Conservation (phyloP, 805 yeast genomes). For the Wickerhamiella australiensis region DNA sequence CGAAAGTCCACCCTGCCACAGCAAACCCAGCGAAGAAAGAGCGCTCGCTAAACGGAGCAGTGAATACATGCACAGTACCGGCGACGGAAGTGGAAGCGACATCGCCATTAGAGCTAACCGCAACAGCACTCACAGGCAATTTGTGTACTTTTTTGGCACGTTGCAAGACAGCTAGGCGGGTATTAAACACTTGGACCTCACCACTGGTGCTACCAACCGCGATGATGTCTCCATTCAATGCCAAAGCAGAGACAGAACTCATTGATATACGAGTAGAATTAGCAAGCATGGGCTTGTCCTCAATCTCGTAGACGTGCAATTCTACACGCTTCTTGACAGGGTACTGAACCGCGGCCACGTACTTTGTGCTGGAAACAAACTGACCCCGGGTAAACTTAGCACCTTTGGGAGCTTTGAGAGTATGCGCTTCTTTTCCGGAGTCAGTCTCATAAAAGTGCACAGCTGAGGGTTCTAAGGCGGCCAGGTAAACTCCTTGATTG, state of each 20-base stretch:
- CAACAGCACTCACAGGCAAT: constrained; percentile 21
- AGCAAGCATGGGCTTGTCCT: constrained; percentile 9
- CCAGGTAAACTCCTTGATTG: constrained; percentile 2
- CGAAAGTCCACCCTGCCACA: neutral
- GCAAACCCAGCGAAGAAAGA: constrained; percentile 16
- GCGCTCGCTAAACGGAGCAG: constrained; percentile 2
- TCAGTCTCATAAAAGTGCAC: constrained; percentile 5
- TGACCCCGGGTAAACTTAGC: constrained; percentile 16
- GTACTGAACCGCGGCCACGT: constrained; percentile 15
- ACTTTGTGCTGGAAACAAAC: constrained; percentile 11
- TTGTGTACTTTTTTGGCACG: constrained; percentile 14
- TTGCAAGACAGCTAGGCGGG: constrained; percentile 6
- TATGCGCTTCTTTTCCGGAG: constrained; percentile 10
- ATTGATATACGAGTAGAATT: constrained; percentile 11
- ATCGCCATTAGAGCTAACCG: constrained; percentile 14
- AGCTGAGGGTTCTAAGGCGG: constrained; percentile 2
- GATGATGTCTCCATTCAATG: constrained; percentile 13
- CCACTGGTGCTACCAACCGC: constrained; percentile 21
- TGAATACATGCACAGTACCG: constrained; percentile 16
- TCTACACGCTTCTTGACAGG: constrained; percentile 11
- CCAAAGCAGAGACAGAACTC: constrained; percentile 16
- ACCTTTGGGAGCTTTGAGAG: neutral
- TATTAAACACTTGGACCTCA: constrained; percentile 16
- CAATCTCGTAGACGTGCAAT: constrained; percentile 13
- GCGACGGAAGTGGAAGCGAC: constrained; percentile 20